Evolutionary conservation across 73 alveolate genomes (phyloP).

Genomic region (Paraurostyla sp.): DNA sequence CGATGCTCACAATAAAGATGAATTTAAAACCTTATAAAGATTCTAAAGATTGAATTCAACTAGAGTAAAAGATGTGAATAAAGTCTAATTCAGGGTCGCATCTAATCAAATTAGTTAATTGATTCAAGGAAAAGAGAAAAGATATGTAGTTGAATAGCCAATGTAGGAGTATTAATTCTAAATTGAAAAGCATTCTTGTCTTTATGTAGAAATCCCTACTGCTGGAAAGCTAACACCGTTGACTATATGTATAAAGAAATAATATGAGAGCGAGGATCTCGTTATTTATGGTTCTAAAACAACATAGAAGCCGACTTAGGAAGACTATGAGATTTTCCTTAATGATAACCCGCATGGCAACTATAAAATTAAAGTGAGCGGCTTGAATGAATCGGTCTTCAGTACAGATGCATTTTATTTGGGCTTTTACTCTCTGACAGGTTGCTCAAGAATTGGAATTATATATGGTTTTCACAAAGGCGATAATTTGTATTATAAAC

Average conservation of each 20-base stretch:
- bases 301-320: not conserved
- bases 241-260: slow-evolving; percentile 16
- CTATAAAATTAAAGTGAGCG: not conserved
- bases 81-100: slow-evolving; percentile 1
- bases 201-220: not conserved
- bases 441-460: not conserved
- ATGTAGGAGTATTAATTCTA: not conserved
- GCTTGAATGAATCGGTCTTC: not conserved
- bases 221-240: not conserved
- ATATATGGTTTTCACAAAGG: not conserved
- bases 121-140: not conserved
- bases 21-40: not conserved
- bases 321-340: not conserved
- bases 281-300: slow-evolving; percentile 9
- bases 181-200: not conserved
- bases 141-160: not conserved
- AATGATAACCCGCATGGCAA: too few relatives aligned
- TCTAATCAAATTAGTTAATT: slow-evolving; percentile 20
- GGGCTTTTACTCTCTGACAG: slow-evolving; percentile 11
- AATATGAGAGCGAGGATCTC: slow-evolving; percentile 8
- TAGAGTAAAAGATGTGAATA: slow-evolving; percentile 1
- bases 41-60: not conserved
- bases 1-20: not conserved
- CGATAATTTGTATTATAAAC: not conserved
- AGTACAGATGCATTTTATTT: not conserved